Conservation (phyloP, 2,329 filamentous ascomycete genomes). For the Calycina herbarum region DNA sequence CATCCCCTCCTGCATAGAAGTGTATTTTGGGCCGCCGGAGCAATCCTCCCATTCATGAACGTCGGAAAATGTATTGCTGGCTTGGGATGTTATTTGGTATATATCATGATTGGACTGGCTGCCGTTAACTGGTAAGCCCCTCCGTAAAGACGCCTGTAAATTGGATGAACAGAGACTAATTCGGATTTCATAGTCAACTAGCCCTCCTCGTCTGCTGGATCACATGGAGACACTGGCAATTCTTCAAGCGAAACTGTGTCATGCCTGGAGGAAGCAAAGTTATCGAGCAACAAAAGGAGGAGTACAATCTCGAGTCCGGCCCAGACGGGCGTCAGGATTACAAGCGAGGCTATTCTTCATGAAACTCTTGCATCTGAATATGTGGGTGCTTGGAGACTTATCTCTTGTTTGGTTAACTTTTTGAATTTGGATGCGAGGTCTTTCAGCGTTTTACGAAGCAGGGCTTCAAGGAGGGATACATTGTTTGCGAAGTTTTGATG, state of each 20-base stretch:
- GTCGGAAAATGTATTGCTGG: constrained; percentile 1
- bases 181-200: neutral
- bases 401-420: neutral
- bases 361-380: neutral
- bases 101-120: constrained; percentile 8
- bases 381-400: neutral
- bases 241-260: constrained; percentile 1
- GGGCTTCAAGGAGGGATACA: neutral
- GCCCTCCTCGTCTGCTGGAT: neutral
- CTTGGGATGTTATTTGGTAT: constrained; percentile 8
- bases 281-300: neutral
- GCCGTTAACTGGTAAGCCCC: constrained; percentile 7
- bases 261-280: neutral
- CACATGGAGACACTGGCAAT: neutral
- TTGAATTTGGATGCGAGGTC: neutral
- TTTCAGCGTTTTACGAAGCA: neutral
- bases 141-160: neutral
- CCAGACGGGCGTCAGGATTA: neutral
- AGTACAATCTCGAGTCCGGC: neutral
- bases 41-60: constrained; percentile 5
- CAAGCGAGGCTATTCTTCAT: neutral
- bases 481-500: neutral
- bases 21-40: constrained; percentile 10
- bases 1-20: constrained; percentile 7
- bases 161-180: neutral